phyloP scores from a whole-genome alignment of 805 yeast species.

The Starmera dryadoides region DNA sequence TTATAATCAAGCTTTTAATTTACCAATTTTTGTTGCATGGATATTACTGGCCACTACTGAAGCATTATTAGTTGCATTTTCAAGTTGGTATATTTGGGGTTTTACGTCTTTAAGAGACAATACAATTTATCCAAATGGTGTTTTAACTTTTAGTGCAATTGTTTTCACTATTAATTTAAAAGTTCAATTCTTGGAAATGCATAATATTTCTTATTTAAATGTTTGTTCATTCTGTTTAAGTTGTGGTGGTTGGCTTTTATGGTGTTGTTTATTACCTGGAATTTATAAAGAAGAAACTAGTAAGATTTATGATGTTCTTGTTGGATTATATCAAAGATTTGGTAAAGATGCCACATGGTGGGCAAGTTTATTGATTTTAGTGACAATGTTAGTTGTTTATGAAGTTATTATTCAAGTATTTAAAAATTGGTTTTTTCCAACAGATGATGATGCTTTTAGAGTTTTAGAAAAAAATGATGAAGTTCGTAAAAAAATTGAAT shows the following conservation, averaged over 20 bases:
- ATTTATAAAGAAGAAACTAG: conserved; percentile 47
- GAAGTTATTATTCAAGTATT: conserved; percentile 60
- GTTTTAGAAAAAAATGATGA: conserved; percentile 63
- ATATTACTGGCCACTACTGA: conserved; percentile 67
- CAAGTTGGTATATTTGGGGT: conserved; percentile 67
- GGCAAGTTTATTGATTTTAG: conserved; percentile 60
- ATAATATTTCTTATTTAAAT: conserved; percentile 62
- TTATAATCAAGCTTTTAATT: conserved; percentile 63
- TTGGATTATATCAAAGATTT: conserved; percentile 63
- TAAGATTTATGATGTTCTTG: conserved; percentile 62
- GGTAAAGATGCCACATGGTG: conserved; percentile 85
- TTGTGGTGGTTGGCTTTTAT: conserved; percentile 75
- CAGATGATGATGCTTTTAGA: conserved; percentile 76
- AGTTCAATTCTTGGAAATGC: conserved; percentile 75
- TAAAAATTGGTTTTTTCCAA: conserved; percentile 50
- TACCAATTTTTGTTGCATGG: conserved; percentile 70
- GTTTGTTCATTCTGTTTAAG: conserved; percentile 55
- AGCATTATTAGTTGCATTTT: conserved; percentile 63
- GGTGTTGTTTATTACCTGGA: conserved; percentile 73
- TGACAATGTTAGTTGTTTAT: conserved; percentile 51
- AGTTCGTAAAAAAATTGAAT: conserved; percentile 64
- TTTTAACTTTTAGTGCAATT: conserved; percentile 64
- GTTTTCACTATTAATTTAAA: conserved; percentile 71
- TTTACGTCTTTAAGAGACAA: conserved; percentile 59
- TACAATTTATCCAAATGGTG: conserved; percentile 77